phyloP scores from a whole-genome alignment of 495 filamentous ascomycete genomes.

The Aspergillus mulundensis region DNA sequence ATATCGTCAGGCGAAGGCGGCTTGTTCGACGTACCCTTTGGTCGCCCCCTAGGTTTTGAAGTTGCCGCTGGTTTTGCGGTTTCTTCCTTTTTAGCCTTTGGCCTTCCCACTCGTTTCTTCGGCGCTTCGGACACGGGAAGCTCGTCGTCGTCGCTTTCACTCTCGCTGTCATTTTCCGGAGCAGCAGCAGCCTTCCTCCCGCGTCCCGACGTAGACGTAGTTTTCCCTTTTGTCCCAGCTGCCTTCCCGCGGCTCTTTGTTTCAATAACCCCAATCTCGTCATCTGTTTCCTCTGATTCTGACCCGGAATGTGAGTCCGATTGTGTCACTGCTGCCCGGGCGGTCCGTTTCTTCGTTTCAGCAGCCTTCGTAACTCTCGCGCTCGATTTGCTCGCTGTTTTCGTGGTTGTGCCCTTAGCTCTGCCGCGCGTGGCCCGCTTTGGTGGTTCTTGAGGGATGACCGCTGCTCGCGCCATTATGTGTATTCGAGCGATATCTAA shows the following conservation, averaged over 20 bases:
- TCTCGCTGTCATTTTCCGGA: conserved; percentile 10
- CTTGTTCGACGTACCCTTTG: conserved; percentile 29
- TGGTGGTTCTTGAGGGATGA: conserved; percentile 34
- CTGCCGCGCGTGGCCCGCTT: conserved; percentile 34
- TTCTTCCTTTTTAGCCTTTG: conserved; percentile 22
- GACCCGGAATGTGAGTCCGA: conserved; percentile 4
- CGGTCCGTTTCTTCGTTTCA: conserved; percentile 12
- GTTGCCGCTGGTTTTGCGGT: conserved; percentile 16
- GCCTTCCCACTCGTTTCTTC: conserved; percentile 36
- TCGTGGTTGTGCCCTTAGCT: conserved; percentile 20
- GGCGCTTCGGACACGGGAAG: conserved; percentile 26
- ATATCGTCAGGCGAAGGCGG: conserved; percentile 7
- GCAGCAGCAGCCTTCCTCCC: conserved; percentile 16
- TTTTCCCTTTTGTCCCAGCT: conserved; percentile 15
- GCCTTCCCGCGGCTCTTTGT: conserved; percentile 18
- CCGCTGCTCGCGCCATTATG: conserved; percentile 41
- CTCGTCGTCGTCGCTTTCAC: conserved; percentile 19
- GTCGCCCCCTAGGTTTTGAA: conserved; percentile 33
- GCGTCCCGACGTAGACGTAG: conserved; percentile 17
- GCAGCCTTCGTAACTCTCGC: conserved; percentile 20
- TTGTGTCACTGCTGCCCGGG: not conserved
- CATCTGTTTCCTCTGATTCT: conserved; percentile 34
- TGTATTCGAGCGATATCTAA: not conserved
- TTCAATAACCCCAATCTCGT: conserved; percentile 35
- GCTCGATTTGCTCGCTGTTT: conserved; percentile 16